phyloP scores from a whole-genome alignment of 2,329 filamentous ascomycete genomes.

The Talaromyces pinophilus region DNA sequence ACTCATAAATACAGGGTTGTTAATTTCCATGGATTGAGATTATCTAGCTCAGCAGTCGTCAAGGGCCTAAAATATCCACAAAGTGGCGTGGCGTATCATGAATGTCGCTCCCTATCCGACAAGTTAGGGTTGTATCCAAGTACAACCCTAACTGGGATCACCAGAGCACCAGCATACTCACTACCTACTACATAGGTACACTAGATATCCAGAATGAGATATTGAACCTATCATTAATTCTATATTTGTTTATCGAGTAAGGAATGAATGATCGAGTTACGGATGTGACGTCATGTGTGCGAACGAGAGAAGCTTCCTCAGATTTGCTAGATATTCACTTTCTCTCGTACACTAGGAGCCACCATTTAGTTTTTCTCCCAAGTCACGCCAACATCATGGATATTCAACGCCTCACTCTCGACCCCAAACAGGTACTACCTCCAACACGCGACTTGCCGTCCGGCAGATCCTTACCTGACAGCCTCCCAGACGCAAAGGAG shows the following conservation, averaged over 20 bases:
- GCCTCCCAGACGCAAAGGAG: constrained; percentile 48
- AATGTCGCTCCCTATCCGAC: not conserved
- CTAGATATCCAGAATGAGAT: not conserved
- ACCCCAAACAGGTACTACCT: constrained; percentile 38
- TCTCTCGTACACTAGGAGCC: too few relatives aligned
- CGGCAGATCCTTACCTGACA: constrained; percentile 30
- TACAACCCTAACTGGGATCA: not conserved
- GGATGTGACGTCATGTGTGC: constrained; percentile 5
- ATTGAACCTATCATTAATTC: not conserved
- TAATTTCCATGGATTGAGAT: too few relatives aligned
- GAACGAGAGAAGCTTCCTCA: not conserved
- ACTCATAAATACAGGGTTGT: too few relatives aligned
- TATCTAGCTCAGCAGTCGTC: too few relatives aligned
- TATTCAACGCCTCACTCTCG: constrained; percentile 44
- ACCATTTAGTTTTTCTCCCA: not conserved
- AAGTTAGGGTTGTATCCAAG: not conserved
- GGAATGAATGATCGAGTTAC: not conserved
- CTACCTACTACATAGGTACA: not conserved
- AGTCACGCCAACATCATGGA: not conserved
- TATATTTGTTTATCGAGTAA: not conserved
- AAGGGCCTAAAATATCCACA: too few relatives aligned
- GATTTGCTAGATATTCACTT: too few relatives aligned
- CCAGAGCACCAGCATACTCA: not conserved
- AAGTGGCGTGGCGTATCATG: too few relatives aligned
- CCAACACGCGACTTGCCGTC: constrained; percentile 44